phyloP scores from a whole-genome alignment of 768 basidiomycete species.

The Hericium erinaceus region DNA sequence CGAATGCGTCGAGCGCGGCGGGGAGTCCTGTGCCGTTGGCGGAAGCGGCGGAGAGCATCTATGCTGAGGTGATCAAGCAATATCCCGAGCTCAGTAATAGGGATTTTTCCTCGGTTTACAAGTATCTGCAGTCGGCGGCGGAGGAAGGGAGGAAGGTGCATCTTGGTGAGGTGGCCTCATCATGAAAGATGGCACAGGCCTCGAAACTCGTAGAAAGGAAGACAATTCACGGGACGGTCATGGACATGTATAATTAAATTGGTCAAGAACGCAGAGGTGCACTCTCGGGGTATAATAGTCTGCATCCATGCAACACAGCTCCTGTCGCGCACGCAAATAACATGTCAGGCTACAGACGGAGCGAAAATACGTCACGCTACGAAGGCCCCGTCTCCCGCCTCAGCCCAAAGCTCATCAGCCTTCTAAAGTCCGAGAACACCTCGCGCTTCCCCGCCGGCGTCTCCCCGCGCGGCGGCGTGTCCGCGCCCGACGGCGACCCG shows the following conservation, averaged over 20 bases:
- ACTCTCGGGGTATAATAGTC: no score
- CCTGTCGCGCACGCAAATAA: no score
- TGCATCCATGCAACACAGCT: no score
- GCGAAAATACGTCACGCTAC: not conserved
- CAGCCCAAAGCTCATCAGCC: conserved; percentile 85
- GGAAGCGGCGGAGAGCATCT: conserved; percentile 52
- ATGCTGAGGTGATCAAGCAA: conserved; percentile 41
- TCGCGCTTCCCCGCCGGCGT: conserved; percentile 49
- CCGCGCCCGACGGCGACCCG: conserved; percentile 55
- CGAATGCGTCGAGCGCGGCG: conserved; percentile 42
- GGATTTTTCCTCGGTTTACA: conserved; percentile 80
- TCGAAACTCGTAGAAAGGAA: no score
- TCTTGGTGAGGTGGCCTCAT: not conserved
- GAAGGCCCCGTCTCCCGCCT: conserved; percentile 50
- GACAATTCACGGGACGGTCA: no score
- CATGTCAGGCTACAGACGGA: no score
- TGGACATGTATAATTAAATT: no score
- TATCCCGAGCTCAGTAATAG: conserved; percentile 53
- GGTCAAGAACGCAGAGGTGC: no score
- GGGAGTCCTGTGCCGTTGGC: conserved; percentile 56
- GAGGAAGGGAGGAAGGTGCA: conserved; percentile 6
- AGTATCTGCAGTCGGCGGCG: conserved; percentile 36
- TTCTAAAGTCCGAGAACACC: conserved; percentile 81
- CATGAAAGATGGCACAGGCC: not conserved
- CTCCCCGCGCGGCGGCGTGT: conserved; percentile 31